Evolutionary conservation across 2,329 filamentous ascomycete genomes (phyloP).

Genomic region (Arachnomyces sp.): DNA sequence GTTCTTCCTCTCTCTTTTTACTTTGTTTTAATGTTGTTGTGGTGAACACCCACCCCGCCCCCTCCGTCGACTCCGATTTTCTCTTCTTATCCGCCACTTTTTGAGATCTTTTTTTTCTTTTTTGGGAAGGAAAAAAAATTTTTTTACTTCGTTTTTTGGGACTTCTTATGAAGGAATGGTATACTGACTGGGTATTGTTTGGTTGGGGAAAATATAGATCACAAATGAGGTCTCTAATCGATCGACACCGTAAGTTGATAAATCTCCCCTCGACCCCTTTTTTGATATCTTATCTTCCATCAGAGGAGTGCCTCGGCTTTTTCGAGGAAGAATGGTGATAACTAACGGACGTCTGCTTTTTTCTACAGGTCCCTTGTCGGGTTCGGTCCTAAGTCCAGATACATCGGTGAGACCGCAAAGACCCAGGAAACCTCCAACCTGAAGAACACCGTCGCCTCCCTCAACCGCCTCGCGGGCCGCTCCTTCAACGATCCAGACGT

Average conservation of each 20-base stretch:
- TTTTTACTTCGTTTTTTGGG: neutral
- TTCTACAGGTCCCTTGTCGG: slow-evolving; percentile 72
- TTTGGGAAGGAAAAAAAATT: too few species aligned
- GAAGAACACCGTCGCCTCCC: slow-evolving; percentile 91
- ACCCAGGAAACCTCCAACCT: slow-evolving; percentile 99
- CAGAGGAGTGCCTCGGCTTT: too few species aligned
- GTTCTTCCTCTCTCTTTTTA: slow-evolving; percentile 38
- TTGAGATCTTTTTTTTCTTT: too few species aligned
- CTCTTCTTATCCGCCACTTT: neutral
- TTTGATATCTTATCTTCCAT: slow-evolving; percentile 12
- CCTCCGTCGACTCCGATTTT: slow-evolving; percentile 14
- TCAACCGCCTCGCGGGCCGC: slow-evolving; percentile 90
- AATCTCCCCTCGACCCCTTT: slow-evolving; percentile 2
- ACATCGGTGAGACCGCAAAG: slow-evolving; percentile 91
- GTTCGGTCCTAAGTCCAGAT: slow-evolving; percentile 89
- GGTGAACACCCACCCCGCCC: slow-evolving; percentile 4
- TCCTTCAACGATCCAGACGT: slow-evolving; percentile 84
- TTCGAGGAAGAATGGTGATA: too few species aligned
- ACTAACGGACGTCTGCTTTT: too few species aligned
- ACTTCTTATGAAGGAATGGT: too few species aligned
- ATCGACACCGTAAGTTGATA: slow-evolving; percentile 79
- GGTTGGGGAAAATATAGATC: too few species aligned
- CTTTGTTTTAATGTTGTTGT: too few species aligned
- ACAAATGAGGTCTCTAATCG: slow-evolving; percentile 99
- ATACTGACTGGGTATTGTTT: too few species aligned